These are phyloP conservation scores for Tuber magnatum DNA, from an alignment of 495 filamentous ascomycete species.

Conservation along the genomic window DNA sequence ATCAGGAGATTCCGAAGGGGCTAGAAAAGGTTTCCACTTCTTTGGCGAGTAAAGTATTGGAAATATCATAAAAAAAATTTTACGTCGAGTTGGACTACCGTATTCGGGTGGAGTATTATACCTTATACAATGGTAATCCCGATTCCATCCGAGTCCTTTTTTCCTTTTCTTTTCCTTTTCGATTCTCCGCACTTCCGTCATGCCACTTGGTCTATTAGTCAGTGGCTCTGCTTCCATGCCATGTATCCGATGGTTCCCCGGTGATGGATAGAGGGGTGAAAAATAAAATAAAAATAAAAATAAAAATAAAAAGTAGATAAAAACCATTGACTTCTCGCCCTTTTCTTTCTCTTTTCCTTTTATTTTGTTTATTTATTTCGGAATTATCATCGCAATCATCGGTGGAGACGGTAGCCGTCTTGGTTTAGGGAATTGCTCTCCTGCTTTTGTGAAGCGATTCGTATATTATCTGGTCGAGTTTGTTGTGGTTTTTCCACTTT, in stretches of 20 bases:
- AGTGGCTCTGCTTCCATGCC: background rate
- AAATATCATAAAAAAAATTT: background rate
- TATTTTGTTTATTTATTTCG: no score
- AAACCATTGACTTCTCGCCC: background rate
- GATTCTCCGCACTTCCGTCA: background rate
- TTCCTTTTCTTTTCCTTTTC: background rate
- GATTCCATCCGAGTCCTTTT: background rate
- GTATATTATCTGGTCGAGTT: background rate
- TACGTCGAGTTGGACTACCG: background rate
- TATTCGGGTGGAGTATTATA: background rate
- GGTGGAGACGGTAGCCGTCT: no score
- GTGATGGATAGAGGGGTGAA: background rate
- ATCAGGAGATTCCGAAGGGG: background rate
- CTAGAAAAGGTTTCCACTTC: background rate
- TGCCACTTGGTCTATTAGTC: slow-evolving; percentile 1
- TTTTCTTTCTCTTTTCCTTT: background rate
- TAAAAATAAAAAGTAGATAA: background rate
- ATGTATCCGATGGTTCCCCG: background rate
- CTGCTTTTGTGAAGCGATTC: background rate
- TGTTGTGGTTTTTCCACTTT: background rate
- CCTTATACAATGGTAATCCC: background rate
- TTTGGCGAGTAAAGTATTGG: background rate
- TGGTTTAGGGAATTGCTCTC: no score
- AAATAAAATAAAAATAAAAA: background rate
- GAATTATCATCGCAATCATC: background rate